Evolutionary conservation across 495 filamentous ascomycete genomes (phyloP), one percentile per base, ranked within the genome.

Genomic region (Amorphotheca resinae): DNA sequence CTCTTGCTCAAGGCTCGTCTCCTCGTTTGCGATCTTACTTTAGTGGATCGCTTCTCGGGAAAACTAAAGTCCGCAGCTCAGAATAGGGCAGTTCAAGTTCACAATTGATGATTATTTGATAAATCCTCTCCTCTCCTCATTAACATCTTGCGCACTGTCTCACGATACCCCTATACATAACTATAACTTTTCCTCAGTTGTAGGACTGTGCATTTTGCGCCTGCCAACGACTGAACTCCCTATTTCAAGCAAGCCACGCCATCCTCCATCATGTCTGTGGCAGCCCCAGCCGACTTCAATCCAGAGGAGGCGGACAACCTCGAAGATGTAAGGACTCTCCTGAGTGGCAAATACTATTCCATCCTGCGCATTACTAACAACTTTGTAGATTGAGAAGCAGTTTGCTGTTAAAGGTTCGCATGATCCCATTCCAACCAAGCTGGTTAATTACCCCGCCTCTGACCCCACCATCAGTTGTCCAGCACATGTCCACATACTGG

Each of bases 401-500:
- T 99, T 99, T 55, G 91, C 93, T 25, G 91, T 99, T 53, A 96
- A 96, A 72, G 84, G 84, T 85, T 55, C 17, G 33, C 36, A 25
- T 22, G 4, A n/a, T 41, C 20, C 41, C 17, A 14, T 33, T 11
- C 16, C 31, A 11, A 31, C 12, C 30, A 17, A 22, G n/a, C 7
- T 23, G 22, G 18, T 37, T 42, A 22, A 14, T 15, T 41, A 44
- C 17, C 33, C 44, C 33, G 38, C 36, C 28, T 38, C 43, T 56
- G 37, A 55, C 45, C 41, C 45, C 45, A 11, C 42, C 17, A 20
- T 14, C 51, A 89, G 86, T 77, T 35, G 93, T 99, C 9, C 83
- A 94, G 62, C 91, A 96, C 60, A 81, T 96, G 65, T 75, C 80
- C 59, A 95, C 88, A 35, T 99, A 95, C 70, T 99, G 89, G 89